Percentiles rank a stretch among this genome's conserved stretches.
phyloP scores from a whole-genome alignment of 2,329 filamentous ascomycete species.

The Akanthomyces uredinophilus region DNA sequence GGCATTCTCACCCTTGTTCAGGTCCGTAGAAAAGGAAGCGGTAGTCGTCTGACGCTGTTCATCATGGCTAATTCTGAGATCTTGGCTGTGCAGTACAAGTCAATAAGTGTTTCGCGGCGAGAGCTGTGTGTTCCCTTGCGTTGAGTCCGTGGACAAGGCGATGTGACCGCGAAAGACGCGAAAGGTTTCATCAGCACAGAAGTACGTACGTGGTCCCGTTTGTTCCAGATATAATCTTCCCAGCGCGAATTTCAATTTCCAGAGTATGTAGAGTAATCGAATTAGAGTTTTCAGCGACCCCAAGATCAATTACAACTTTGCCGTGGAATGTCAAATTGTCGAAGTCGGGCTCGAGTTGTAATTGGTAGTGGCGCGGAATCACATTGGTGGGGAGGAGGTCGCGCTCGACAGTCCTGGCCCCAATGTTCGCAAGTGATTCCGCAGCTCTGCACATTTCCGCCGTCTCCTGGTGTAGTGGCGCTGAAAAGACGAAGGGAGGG shows the following conservation, averaged over 20 bases:
- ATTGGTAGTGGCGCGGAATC: constrained; percentile 81
- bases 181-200: not conserved
- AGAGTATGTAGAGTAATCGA: constrained; percentile 84
- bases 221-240: constrained; percentile 39
- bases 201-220: constrained; percentile 39
- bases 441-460: not conserved
- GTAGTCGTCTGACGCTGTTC: constrained; percentile 75
- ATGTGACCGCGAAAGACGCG: not conserved
- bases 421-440: not conserved
- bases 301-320: constrained; percentile 77
- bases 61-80: constrained; percentile 64
- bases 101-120: not conserved
- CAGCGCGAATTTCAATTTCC: constrained; percentile 76
- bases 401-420: constrained; percentile 35
- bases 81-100: constrained; percentile 10
- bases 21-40: constrained; percentile 67
- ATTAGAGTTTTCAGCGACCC: constrained; percentile 76
- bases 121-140: not conserved
- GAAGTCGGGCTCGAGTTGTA: constrained; percentile 88
- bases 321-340: constrained; percentile 83
- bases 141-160: not conserved
- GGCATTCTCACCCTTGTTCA: constrained; percentile 71
- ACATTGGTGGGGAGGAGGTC: constrained; percentile 90
- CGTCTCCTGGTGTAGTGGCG: too few species aligned
- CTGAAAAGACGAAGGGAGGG: not conserved